Evolutionary conservation across 1,284 basidiomycete species (phyloP), one percentile per base, ranked within the genome.

Genomic region (Apiotrichum gamsii): DNA sequence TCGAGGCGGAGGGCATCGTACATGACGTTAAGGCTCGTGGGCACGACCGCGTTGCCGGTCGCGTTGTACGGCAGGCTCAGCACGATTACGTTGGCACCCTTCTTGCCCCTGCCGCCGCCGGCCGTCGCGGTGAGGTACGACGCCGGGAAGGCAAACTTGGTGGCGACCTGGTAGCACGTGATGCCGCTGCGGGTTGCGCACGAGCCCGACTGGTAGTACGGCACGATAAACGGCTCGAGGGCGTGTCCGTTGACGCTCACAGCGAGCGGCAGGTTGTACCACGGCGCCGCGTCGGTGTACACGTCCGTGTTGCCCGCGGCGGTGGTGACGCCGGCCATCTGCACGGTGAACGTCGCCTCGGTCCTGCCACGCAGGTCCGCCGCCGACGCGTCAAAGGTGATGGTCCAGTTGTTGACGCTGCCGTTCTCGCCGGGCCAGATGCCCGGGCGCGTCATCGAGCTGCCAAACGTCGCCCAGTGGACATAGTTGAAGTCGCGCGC

Each of bases 51-150:
- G 20, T 23, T 39, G 24, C 45, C 57, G 8, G 52, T 56, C 3
- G 57, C 61, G 43, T 65, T 65, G 51, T 52, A 63, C 13, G 63
- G 63, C 39, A 65, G 40, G 19, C 47, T 57, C 16, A 65, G 48
- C 11, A 58, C 50, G 20, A 65, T 36, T 16, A 45, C 43, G 54
- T 65, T 65, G 25, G 25, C 11, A n/a, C n/a, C n/a, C n/a, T n/a
- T n/a, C n/a, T n/a, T n/a, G n/a, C n/a, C n/a, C n/a, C n/a, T n/a
- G n/a, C n/a, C n/a, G n/a, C n/a, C n/a, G n/a, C n/a, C n/a, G 8
- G 6, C 11, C 8, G 25, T 6, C 4, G 35, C 45, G 1, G 38
- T 42, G n/a, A 62, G 51, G 42, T 56, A 56, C 2, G 51, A 42
- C 3, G 49, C 39, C 1, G 59, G 57, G 56, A 63, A 61, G 14